These are phyloP conservation scores for Boletus rubroflammeus DNA, from an alignment of 768 basidiomycete species.

Conservation along the genomic window DNA sequence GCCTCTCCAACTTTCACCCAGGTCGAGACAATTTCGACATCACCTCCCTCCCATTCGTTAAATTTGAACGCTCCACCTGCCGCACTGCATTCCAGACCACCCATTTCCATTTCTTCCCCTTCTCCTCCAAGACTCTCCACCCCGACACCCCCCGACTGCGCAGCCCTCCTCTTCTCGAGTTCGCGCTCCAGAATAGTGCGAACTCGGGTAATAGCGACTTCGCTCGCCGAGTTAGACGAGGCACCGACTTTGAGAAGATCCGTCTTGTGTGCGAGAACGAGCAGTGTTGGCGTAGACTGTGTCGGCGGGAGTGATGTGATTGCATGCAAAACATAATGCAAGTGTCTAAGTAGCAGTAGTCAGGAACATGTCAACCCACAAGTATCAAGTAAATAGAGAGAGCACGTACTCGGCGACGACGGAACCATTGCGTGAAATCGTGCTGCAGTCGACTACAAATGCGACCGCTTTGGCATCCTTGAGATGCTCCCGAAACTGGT, in stretches of 20 bases:
- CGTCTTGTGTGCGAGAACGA: constrained; percentile 73
- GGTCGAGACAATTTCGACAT: constrained; percentile 63
- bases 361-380: not conserved
- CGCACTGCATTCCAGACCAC: constrained; percentile 66
- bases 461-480: constrained; percentile 59
- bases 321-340: constrained; percentile 68
- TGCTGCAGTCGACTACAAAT: constrained; percentile 80
- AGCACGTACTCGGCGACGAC: constrained; percentile 73
- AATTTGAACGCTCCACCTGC: constrained; percentile 63
- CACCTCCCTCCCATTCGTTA: constrained; percentile 80
- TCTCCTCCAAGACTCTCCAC: constrained; percentile 75
- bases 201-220: constrained; percentile 68
- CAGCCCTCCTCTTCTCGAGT: constrained; percentile 68
- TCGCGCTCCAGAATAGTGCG: constrained; percentile 80
- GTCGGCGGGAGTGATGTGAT: constrained; percentile 73
- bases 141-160: constrained; percentile 62
- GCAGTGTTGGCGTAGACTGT: constrained; percentile 52
- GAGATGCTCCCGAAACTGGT: constrained; percentile 68
- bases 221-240: constrained; percentile 32
- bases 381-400: not conserved
- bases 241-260: constrained; percentile 58
- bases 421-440: constrained; percentile 69
- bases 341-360: constrained; percentile 45
- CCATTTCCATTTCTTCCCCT: constrained; percentile 59
- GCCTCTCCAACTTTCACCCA: constrained; percentile 39